Evolutionary conservation across 352 stramenopile genomes (phyloP), one percentile per base, ranked within the genome.

Genomic region (Globisporangium camurandrum): DNA sequence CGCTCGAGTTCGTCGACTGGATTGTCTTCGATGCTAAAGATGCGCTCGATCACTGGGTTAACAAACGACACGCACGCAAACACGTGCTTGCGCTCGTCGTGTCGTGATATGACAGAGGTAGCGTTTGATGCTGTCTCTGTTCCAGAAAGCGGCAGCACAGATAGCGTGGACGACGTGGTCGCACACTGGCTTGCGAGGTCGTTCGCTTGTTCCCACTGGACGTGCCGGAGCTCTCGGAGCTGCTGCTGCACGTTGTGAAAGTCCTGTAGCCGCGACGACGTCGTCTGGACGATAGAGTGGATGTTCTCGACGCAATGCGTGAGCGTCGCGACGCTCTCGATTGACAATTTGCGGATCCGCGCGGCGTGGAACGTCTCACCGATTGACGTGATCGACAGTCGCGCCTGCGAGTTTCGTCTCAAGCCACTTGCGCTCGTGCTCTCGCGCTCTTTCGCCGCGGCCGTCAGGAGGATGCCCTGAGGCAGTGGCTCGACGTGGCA

Each of bases 61-160:
- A 72, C 69, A 33, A 84, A 69, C 23, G 62, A 66, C 30, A 90
- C 61, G 50, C 70, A 86, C 46, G 86, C 69, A 44, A 69, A 82
- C 8, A 88, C 48, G 20, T 87, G 66, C 8, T 62, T 56, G 0
- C 78, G 70, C 30, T 64, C 50, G 40, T 87, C 74, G 2, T 51
- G 28, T 16, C 43, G 11, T 10, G 34, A 20, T 14, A 57, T 47
- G 12, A 52, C 37, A 16, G 17, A 16, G 22, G 17, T 26, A 11
- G 20, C 9, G 17, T 17, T 16, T 34, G 23, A 12, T 23, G 30
- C 33, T 23, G 34, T 26, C 20, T 31, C 14, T 17, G 22, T 22
- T 2, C 10, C 44, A n/a, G 31, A 17, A 2, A 22, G n/a, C 19
- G 24, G 41, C 26, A 19, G n/a, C 22, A 27, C 14, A n/a, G 27